These are phyloP conservation scores for Fagus sylvatica DNA, from an alignment of 306 rosid genomes.

Conservation along the genomic window DNA sequence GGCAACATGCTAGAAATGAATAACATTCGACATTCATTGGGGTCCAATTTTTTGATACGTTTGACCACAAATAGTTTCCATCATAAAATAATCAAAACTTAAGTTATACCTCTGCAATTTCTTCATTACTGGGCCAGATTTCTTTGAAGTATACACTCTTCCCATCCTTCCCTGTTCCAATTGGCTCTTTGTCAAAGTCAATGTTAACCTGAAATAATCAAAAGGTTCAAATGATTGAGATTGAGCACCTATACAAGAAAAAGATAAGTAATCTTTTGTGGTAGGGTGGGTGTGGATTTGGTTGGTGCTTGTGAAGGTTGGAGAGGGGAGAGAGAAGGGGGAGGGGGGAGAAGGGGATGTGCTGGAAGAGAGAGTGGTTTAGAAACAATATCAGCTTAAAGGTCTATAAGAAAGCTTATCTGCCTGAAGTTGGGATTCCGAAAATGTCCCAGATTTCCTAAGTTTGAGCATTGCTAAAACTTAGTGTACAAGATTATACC, in stretches of 20 bases:
- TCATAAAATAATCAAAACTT: neutral
- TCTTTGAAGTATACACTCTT: slow-evolving; percentile 39
- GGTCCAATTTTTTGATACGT: neutral
- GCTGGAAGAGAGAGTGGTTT: neutral
- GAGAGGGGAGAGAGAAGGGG: no score
- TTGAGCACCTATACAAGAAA: neutral
- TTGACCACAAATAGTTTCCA: neutral
- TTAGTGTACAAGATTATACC: neutral
- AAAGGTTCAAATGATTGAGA: neutral
- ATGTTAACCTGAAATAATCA: slow-evolving; percentile 41
- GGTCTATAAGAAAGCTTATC: neutral
- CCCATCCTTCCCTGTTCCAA: slow-evolving; percentile 44
- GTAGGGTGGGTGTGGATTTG: neutral
- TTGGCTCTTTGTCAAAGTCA: slow-evolving; percentile 44
- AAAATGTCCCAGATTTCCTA: neutral
- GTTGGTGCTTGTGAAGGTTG: neutral
- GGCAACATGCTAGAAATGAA: slow-evolving; percentile 31
- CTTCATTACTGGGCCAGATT: slow-evolving; percentile 53
- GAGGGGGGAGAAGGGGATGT: neutral
- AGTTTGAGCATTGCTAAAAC: neutral
- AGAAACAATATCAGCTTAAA: neutral
- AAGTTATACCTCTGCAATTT: slow-evolving; percentile 35
- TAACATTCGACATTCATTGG: neutral
- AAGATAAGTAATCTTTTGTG: neutral
- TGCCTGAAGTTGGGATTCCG: neutral